phyloP scores from a whole-genome alignment of 805 yeast genomes.

The Sugiyamaella boreocaroliniensis region DNA sequence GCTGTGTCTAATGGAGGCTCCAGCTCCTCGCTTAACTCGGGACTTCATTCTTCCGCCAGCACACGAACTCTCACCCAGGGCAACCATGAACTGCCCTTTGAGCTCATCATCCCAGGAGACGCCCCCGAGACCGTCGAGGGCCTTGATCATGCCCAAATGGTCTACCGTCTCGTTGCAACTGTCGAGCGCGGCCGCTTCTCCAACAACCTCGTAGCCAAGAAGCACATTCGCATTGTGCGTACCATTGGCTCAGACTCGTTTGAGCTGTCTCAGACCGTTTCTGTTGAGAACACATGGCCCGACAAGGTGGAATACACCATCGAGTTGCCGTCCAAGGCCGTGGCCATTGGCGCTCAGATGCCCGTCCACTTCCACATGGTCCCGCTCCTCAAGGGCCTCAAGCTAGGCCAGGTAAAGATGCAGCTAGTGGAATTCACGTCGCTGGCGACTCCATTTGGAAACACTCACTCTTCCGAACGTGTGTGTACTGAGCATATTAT shows the following conservation, averaged over 20 bases:
- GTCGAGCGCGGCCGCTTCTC: slow-evolving; percentile 79
- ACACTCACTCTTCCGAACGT: slow-evolving; percentile 57
- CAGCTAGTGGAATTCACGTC: slow-evolving; percentile 62
- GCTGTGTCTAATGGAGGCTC: slow-evolving; percentile 8
- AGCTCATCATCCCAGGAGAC: slow-evolving; percentile 74
- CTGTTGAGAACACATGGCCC: slow-evolving; percentile 95
- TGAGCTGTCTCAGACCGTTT: slow-evolving; percentile 84
- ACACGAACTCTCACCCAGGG: slow-evolving; percentile 38
- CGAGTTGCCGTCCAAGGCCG: slow-evolving; percentile 78
- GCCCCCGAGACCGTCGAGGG: slow-evolving; percentile 88
- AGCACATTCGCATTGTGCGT: slow-evolving; percentile 73
- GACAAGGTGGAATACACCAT: slow-evolving; percentile 83
- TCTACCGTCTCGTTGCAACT: slow-evolving; percentile 66
- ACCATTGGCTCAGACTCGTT: slow-evolving; percentile 82
- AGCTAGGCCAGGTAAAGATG: slow-evolving; percentile 65
- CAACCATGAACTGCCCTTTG: slow-evolving; percentile 86
- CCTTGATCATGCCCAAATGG: slow-evolving; percentile 47
- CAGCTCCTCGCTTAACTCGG: slow-evolving; percentile 1
- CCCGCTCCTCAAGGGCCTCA: slow-evolving; percentile 76
- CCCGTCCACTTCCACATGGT: slow-evolving; percentile 65
- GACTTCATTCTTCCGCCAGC: slow-evolving; percentile 2
- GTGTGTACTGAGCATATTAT: slow-evolving; percentile 46
- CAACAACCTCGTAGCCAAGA: slow-evolving; percentile 55
- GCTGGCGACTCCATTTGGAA: slow-evolving; percentile 41
- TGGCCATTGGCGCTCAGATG: slow-evolving; percentile 78